Evolutionary conservation across 306 rosid genomes (phyloP).

Genomic region (Cucurbita ficifolia): DNA sequence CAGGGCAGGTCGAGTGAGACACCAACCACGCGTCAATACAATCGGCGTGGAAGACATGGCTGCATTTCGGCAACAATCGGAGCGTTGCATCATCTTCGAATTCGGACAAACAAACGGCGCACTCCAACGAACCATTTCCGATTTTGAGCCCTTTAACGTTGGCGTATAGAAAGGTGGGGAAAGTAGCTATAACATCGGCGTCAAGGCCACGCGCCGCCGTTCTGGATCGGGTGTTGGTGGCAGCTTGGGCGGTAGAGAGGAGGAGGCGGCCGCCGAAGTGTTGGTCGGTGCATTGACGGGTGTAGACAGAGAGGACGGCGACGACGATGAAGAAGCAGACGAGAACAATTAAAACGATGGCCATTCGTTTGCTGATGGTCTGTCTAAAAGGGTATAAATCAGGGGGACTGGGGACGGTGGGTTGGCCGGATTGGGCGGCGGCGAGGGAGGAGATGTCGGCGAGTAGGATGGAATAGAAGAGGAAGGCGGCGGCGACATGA

Average conservation of each 20-base stretch:
- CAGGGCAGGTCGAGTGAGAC: slow-evolving; percentile 73
- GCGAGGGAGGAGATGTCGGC: neutral
- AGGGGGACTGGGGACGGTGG: slow-evolving; percentile 14
- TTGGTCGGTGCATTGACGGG: slow-evolving; percentile 57
- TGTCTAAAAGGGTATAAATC: neutral
- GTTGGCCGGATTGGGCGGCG: slow-evolving; percentile 6
- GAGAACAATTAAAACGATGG: slow-evolving; percentile 31
- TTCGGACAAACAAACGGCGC: slow-evolving; percentile 79
- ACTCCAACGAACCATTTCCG: slow-evolving; percentile 58
- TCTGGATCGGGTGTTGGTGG: slow-evolving; percentile 4
- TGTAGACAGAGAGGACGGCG: slow-evolving; percentile 61
- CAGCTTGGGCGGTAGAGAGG: slow-evolving; percentile 13
- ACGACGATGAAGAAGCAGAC: slow-evolving; percentile 39
- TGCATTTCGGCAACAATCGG: slow-evolving; percentile 76
- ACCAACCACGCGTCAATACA: slow-evolving; percentile 76
- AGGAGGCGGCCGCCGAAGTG: slow-evolving; percentile 24
- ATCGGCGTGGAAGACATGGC: slow-evolving; percentile 70
- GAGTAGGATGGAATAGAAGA: slow-evolving; percentile 1
- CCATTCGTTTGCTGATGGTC: slow-evolving; percentile 36
- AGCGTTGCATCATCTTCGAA: slow-evolving; percentile 63
- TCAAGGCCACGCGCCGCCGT: slow-evolving; percentile 39
- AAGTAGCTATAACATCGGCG: slow-evolving; percentile 31
- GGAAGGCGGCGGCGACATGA: slow-evolving; percentile 3
- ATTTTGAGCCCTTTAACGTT: slow-evolving; percentile 49
- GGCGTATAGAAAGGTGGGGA: slow-evolving; percentile 68